Conservation (phyloP, 371 early-diverging fungal species). For the Dinochytrium kinnereticum region DNA sequence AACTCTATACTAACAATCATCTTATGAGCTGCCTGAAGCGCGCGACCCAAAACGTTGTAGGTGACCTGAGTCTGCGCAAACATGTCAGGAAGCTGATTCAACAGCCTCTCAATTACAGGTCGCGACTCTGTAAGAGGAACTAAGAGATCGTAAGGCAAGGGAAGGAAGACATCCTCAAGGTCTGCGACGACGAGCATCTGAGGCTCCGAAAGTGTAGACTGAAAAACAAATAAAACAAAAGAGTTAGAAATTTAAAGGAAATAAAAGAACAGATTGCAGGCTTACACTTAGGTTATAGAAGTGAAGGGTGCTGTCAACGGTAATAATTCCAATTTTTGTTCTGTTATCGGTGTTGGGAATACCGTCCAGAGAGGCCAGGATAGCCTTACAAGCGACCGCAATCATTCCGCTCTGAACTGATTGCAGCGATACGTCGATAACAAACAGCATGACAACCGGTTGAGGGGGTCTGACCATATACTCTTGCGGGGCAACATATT, state of each 20-base stretch:
- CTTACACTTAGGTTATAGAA: slow-evolving; percentile 82
- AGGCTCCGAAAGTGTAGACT: slow-evolving; percentile 67
- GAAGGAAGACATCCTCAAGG: slow-evolving; percentile 87
- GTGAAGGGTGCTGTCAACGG: slow-evolving; percentile 87
- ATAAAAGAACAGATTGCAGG: too few species aligned
- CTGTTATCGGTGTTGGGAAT: slow-evolving; percentile 90
- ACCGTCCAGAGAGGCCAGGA: slow-evolving; percentile 80
- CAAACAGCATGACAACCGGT: slow-evolving; percentile 89
- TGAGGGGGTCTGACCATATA: slow-evolving; percentile 93
- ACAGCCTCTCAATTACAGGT: slow-evolving; percentile 68
- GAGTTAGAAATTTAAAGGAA: neutral
- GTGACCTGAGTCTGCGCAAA: slow-evolving; percentile 79
- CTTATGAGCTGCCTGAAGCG: slow-evolving; percentile 83
- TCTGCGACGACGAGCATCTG: slow-evolving; percentile 93
- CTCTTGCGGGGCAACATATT: slow-evolving; percentile 93
- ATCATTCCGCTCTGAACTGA: slow-evolving; percentile 80
- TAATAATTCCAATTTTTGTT: slow-evolving; percentile 86
- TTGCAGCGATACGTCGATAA: slow-evolving; percentile 90
- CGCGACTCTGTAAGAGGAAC: slow-evolving; percentile 84
- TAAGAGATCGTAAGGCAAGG: slow-evolving; percentile 82
- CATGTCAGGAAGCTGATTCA: slow-evolving; percentile 80
- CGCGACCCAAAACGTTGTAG: slow-evolving; percentile 82
- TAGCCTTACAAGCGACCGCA: slow-evolving; percentile 72
- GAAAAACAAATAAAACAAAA: neutral
- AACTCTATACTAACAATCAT: slow-evolving; percentile 62